Conservation (phyloP, 2,329 filamentous ascomycete species). For the Botrytis sinoallii region DNA sequence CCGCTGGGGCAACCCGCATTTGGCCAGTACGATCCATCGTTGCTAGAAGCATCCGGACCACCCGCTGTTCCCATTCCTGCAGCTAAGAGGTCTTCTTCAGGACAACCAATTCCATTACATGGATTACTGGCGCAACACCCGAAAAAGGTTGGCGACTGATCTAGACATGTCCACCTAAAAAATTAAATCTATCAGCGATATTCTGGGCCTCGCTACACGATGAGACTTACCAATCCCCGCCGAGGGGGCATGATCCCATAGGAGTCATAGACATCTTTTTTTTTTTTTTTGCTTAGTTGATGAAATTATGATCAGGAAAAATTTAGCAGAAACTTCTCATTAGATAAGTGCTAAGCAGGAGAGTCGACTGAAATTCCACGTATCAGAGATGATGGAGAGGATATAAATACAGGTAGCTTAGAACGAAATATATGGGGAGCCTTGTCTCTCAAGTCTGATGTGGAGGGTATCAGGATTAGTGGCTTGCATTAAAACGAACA, state of each 20-base stretch:
- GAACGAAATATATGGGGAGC: no score
- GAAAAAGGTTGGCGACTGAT: slow-evolving; percentile 25
- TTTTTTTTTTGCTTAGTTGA: background rate
- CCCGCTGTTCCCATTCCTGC: slow-evolving; percentile 22
- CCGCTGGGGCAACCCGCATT: slow-evolving; percentile 12
- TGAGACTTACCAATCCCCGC: slow-evolving; percentile 2
- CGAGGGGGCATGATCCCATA: background rate
- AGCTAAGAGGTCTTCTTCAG: slow-evolving; percentile 21
- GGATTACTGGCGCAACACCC: slow-evolving; percentile 26
- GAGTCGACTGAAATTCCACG: background rate
- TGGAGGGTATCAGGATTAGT: background rate
- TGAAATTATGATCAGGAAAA: background rate
- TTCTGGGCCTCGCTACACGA: no score
- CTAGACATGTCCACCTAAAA: slow-evolving; percentile 23
- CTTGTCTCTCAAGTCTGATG: background rate
- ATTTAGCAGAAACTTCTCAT: background rate
- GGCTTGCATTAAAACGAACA: background rate
- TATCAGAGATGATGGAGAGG: background rate
- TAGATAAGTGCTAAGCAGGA: background rate
- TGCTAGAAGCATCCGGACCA: background rate
- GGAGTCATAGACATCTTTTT: background rate
- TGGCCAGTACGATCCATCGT: slow-evolving; percentile 3
- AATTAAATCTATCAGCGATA: background rate
- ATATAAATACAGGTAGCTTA: no score
- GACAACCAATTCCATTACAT: slow-evolving; percentile 25